Conservation (phyloP, 2,329 filamentous ascomycete species). For the Gaeumannomyces tritici region DNA sequence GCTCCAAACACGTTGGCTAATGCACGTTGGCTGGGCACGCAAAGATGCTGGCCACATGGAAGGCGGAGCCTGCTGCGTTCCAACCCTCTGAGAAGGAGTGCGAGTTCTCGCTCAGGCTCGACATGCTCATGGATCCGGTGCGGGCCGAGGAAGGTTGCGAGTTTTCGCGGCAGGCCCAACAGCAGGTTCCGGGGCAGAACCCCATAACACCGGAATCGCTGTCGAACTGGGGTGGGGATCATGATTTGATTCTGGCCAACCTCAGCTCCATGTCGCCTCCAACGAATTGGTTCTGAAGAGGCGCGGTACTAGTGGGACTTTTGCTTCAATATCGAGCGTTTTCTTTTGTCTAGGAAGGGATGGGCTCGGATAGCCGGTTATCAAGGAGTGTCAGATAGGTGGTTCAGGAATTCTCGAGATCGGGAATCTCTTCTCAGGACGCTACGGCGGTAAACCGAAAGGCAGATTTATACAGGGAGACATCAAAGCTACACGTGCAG, state of each 20-base stretch:
- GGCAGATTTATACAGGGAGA: background rate
- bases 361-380: background rate
- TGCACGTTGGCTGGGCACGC: background rate
- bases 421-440: background rate
- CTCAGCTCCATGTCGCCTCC: background rate
- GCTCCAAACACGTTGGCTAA: background rate
- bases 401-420: background rate
- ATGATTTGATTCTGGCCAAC: background rate
- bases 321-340: background rate
- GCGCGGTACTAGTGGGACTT: background rate
- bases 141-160: background rate
- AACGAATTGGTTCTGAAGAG: background rate
- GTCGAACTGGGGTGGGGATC: background rate
- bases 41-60: background rate
- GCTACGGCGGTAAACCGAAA: background rate
- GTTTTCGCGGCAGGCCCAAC: background rate
- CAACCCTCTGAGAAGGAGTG: background rate
- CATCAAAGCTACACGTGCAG: background rate
- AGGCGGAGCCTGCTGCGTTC: background rate
- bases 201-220: background rate
- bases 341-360: background rate
- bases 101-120: background rate
- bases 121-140: background rate
- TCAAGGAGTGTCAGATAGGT: background rate
- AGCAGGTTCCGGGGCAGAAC: background rate